Conservation (phyloP, 331 rosid genomes). For the Malus hybrid region DNA sequence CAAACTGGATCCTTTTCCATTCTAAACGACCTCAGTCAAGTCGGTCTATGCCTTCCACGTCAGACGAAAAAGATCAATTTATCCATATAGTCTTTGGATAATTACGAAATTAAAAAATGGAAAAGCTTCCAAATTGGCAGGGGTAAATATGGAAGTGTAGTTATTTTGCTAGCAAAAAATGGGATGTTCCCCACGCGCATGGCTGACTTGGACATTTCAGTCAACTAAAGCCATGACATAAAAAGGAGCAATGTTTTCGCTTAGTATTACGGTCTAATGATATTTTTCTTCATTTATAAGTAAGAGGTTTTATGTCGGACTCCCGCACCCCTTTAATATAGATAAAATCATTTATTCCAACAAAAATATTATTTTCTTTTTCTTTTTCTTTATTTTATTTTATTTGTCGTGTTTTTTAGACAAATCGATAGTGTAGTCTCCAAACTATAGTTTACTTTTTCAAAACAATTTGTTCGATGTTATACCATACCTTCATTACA, state of each 20-base stretch:
- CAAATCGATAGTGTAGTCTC: too few relatives aligned
- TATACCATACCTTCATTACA: too few relatives aligned
- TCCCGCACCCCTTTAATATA: too few relatives aligned
- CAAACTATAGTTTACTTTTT: too few relatives aligned
- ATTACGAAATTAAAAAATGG: neutral
- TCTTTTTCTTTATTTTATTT: too few relatives aligned
- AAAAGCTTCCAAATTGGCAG: neutral
- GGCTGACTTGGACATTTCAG: neutral
- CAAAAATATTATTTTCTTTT: too few relatives aligned
- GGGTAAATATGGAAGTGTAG: neutral
- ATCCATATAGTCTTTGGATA: neutral
- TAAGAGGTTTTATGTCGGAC: fast-evolving
- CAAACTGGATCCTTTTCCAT: too few relatives aligned
- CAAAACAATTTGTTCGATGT: too few relatives aligned
- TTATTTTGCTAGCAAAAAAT: neutral
- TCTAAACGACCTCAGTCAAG: neutral
- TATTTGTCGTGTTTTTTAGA: too few relatives aligned
- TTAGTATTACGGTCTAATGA: fast-evolving
- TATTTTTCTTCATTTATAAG: too few relatives aligned
- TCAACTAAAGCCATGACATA: neutral
- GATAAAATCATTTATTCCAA: too few relatives aligned
- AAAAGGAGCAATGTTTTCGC: fast-evolving
- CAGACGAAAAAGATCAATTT: too few relatives aligned
- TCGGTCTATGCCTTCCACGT: neutral
- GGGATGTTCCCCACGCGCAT: slow-evolving; percentile 2